Conservation (phyloP, 306 rosid genomes). For the Luffa acutangula region DNA sequence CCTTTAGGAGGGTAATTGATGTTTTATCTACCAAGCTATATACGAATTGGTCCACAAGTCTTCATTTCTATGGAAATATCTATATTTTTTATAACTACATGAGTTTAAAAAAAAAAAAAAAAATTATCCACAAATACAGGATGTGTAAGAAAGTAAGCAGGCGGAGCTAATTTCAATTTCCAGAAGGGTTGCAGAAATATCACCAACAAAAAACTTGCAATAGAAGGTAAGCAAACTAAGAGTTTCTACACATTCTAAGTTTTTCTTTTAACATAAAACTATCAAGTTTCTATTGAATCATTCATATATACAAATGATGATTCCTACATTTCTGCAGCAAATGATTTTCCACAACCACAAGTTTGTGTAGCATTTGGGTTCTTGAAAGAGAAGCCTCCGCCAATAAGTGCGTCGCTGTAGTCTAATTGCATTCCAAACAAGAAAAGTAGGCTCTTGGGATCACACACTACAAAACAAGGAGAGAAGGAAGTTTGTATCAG, state of each 20-base stretch:
- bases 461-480: constrained; percentile 53
- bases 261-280: neutral
- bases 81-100: no score
- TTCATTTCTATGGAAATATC: no score
- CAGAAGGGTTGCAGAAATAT: neutral
- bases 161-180: neutral
- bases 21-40: no score
- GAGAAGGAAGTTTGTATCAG: neutral
- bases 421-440: constrained; percentile 91
- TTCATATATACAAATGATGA: constrained; percentile 17
- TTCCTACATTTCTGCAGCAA: constrained; percentile 73
- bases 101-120: no score
- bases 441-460: constrained; percentile 93
- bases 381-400: constrained; percentile 93
- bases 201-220: neutral
- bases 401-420: constrained; percentile 90
- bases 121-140: neutral
- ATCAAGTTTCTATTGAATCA: neutral
- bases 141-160: neutral
- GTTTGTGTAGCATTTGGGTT: constrained; percentile 95
- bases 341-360: constrained; percentile 98
- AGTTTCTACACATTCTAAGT: neutral
- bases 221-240: neutral
- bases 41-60: no score
- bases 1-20: no score